A percentile compares a stretch with the other conserved stretches of the same genome.
Evolutionary conservation across 768 basidiomycete genomes (phyloP).

Genomic region (Daedaleopsis nitida): DNA sequence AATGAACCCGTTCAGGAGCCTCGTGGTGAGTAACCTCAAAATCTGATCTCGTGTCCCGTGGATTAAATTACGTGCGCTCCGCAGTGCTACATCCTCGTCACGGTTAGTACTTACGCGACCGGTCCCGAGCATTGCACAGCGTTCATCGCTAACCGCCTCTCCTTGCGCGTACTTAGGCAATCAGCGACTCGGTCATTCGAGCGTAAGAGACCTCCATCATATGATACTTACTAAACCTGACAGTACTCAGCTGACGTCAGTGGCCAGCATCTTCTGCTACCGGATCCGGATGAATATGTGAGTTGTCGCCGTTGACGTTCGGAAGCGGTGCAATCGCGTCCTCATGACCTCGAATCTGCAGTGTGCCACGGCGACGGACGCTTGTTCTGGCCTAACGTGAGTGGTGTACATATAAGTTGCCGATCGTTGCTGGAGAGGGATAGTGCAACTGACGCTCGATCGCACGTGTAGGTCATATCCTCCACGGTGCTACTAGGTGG

Average conservation of each 20-base stretch:
- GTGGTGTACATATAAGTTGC: too few relatives aligned
- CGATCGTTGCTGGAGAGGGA: too few relatives aligned
- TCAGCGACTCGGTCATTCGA: not conserved
- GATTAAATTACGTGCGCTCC: not conserved
- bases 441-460: too few relatives aligned
- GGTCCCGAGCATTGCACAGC: too few relatives aligned
- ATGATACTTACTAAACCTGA: too few relatives aligned
- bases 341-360: too few relatives aligned
- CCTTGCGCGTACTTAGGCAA: not conserved
- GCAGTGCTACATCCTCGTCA: not conserved
- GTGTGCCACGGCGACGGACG: too few relatives aligned
- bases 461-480: too few relatives aligned
- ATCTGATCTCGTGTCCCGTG: not conserved
- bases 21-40: not conserved
- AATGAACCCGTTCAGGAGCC: not conserved
- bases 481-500: too few relatives aligned
- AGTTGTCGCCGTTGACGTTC: too few relatives aligned
- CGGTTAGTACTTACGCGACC: not conserved
- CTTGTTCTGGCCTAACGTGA: too few relatives aligned
- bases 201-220: not conserved
- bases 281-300: not conserved
- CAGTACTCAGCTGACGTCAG: not conserved
- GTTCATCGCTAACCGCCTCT: not conserved
- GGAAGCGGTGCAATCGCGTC: too few relatives aligned
- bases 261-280: not conserved